Conservation (phyloP, 2,329 filamentous ascomycete genomes). For the Arachnomyces sp. region DNA sequence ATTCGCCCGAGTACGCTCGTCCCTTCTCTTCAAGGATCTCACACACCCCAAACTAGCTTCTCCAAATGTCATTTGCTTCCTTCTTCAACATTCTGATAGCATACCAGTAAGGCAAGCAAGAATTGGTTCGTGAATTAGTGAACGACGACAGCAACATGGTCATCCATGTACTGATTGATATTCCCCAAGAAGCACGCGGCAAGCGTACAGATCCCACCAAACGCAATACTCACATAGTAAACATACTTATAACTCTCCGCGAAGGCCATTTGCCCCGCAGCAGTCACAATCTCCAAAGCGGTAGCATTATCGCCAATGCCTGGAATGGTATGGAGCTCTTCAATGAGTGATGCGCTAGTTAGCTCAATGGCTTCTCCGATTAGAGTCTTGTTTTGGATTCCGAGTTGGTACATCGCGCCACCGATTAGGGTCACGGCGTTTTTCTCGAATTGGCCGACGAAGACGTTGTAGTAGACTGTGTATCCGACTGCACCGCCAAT, state of each 20-base stretch:
- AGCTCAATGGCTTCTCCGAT: conserved; percentile 46
- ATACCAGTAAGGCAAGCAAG: no score
- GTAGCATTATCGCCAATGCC: conserved; percentile 46
- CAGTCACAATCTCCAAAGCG: conserved; percentile 45
- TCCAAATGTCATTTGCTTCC: no score
- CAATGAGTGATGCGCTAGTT: conserved; percentile 45
- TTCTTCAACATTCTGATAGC: no score
- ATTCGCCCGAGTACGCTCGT: no score
- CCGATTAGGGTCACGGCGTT: conserved; percentile 44
- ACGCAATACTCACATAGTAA: conserved; percentile 55
- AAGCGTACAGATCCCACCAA: conserved; percentile 50
- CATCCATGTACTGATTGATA: conserved; percentile 51
- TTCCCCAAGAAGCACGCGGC: conserved; percentile 52
- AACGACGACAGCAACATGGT: conserved; percentile 49
- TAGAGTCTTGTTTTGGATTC: conserved; percentile 40
- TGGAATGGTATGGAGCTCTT: conserved; percentile 41
- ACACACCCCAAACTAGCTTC: no score
- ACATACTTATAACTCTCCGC: conserved; percentile 52
- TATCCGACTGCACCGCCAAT: conserved; percentile 60
- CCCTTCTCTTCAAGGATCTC: no score
- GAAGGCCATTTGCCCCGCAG: conserved; percentile 49
- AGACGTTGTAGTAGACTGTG: conserved; percentile 48
- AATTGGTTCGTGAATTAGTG: conserved; percentile 11
- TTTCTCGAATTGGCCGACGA: conserved; percentile 38
- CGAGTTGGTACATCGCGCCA: conserved; percentile 41